Base-by-base conservation (phyloP, 2,329 filamentous ascomycete species). In the Pseudogymnoascus sp. region DNA sequence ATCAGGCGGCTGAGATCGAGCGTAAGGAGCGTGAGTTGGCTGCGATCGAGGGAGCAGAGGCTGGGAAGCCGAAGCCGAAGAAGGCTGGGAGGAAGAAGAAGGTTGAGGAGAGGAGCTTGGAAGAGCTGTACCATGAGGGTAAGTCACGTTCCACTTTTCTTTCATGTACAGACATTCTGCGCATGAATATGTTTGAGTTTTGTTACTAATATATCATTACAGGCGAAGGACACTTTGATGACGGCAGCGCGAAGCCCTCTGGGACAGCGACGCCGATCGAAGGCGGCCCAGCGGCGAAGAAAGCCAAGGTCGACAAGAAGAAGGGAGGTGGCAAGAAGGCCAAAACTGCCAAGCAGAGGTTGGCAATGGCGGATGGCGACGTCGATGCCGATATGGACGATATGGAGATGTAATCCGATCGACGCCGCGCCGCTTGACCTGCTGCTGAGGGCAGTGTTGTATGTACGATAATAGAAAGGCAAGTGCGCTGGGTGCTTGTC, bases 51-150 rank as follows among this genome's bases (percentile, higher is more conserved):
- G 71, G 67, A 0, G 82, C 83, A 46, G 89, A 90, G 74, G 87
- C 84, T 66, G 89, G 90, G 66, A 86, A 85, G 71, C 77, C 80
- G 16, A 77, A 81, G 68, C 31, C 31, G 31, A 86, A 86, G 78
- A 86, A 84, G 76, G 86, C 84, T 64, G 83, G 82, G 38, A 80
- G 76, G 67, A 85, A 85, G 74, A 77, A 81, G 64, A 85, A 85
- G 75, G 78, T 80, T 66, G 79, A 78, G 44, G 80, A 79, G 64
- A 78, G 75, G 40, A 93, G 89, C 72, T 78, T 97, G 76, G 95
- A 97, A 75, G 93, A 97, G 73, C 92, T 99, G 90, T 99, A 99
- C 78, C 95, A 99, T 75, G 95, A 99, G 83, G 95, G 95, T 96
- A 76, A 87, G 90, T 78, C 62, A 4, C n/a, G 65, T 5, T 34